Base-by-base conservation (phyloP, 768 basidiomycete genomes). In the Podaxis sp. region DNA sequence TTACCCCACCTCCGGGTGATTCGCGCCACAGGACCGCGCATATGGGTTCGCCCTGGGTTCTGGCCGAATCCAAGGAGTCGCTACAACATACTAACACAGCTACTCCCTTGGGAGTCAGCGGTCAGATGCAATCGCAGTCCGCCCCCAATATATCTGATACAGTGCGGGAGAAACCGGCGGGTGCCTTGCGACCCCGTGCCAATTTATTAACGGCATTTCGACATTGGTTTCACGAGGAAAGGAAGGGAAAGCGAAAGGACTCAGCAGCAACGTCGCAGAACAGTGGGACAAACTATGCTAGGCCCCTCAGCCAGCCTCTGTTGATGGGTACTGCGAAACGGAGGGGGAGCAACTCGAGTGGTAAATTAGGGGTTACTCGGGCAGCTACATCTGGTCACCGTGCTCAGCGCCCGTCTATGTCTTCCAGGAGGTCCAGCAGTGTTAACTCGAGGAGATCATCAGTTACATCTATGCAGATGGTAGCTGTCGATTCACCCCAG, bases 211-310 rank as follows among this genome's bases (percentile, higher is more conserved):
- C 89, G 2, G 85, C 93, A 5, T 94, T 99, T 76, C 84, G 93
- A 50, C 81, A 89, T 65, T 95, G 96, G 93, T 96, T 98, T 76
- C 86, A 94, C 64, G 95, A 97, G 64, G 95, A 95, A 66, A 82
- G 84, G 66, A 95, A 93, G 71, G 88, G 93, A 3, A 96, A 96
- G 77, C 83, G 91, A 56, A 91, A 91, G 73, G 87, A 85, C 48
- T 66, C 74, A 2, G 62, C 72, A 12, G 54, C 73, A 52, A 63
- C 71, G 13, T 68, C 68, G 40, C 60, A 62, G 24, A 56, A n/a
- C 22, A 69, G 68, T 65, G 40, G 70, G 56, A 54, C 68, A 64
- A 66, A 62, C 57, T 61, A 64, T 50, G 48, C 60, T 15, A 60
- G 58, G 6, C 50, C 54, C 36, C 20, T 64, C 22, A 59, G 56